A percentile compares a stretch with the other conserved stretches of the same genome.
Evolutionary conservation across 129 eudicot genomes (phyloP).

Genomic region (Tagetes patula): DNA sequence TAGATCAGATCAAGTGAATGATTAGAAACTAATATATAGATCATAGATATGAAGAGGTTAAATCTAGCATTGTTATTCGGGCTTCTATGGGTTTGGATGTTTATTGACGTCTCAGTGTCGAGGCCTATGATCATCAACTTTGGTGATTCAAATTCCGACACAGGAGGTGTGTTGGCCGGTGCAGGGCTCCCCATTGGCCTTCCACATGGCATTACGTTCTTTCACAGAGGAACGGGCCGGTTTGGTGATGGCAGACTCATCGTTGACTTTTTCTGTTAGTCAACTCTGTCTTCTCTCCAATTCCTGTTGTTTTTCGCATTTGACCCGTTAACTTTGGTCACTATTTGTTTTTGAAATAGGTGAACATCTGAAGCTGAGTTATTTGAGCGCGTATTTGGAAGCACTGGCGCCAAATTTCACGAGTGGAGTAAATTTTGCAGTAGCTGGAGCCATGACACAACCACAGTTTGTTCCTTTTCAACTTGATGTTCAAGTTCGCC

Average conservation of each 20-base stretch:
- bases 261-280: conserved; percentile 44
- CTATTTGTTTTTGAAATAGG: conserved; percentile 26
- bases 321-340: not conserved
- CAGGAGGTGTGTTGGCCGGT: conserved; percentile 45
- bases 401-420: conserved; percentile 50
- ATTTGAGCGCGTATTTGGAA: conserved; percentile 41
- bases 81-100: conserved; percentile 27
- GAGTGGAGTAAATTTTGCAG: conserved; percentile 47
- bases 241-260: conserved; percentile 45
- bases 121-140: conserved; percentile 35
- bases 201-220: conserved; percentile 48
- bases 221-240: conserved; percentile 45
- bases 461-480: conserved; percentile 47
- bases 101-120: conserved; percentile 20
- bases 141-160: conserved; percentile 46
- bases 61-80: not conserved
- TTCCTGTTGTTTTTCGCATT: not conserved
- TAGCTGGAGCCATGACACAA: conserved; percentile 44
- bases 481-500: conserved; percentile 41
- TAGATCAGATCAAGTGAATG: conserved; percentile 13
- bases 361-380: conserved; percentile 40
- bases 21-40: not conserved
- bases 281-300: not conserved
- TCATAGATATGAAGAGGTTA: conserved; percentile 1
- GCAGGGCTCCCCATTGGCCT: conserved; percentile 48